Base-by-base conservation (phyloP, 768 basidiomycete species). In the Mycena maculata region DNA sequence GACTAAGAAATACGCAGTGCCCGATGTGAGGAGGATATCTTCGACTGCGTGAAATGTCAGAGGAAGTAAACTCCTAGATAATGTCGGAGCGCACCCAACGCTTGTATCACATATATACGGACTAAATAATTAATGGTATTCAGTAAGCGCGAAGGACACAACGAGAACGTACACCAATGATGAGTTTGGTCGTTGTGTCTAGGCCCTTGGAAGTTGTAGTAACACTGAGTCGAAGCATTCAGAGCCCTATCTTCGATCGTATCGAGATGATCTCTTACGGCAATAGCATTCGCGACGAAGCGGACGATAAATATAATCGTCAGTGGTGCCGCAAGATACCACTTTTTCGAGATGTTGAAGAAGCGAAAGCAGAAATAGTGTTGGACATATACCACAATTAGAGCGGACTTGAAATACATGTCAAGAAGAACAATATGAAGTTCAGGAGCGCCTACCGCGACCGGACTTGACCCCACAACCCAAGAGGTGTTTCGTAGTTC, bases 1-100 rank as follows among this genome's bases (percentile, higher is more conserved):
- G 39, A 80, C 33, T 10, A 80, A 70, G 61, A 73, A 76, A 60
- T 69, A 76, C 1, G 76, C 72, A 27, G 71, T 80, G 12, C 65
- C 55, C 2, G 71, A 12, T 0, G 77, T 74, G 30, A 79, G 63
- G 27, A 71, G 16, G 25, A 78, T 31, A 60, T 78, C 78, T 8
- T 75, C 78, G 48, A 69, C 79, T 78, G 33, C 8, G 15, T 12
- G 4, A 8, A 18, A 25, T 18, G 23, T 44, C n/a, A 61, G 50
- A 5, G 3, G 22, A 42, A 22, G n/a, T n/a, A n/a, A n/a, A 6
- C 6, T 25, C 22, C 7, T 20, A 45, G 23, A 25, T 22, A 6
- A 6, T 6, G 16, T 23, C 16, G 30, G 16, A 11, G 8, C 38
- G 2, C 6, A 53, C 50, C 31, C 42, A 54, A 20, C 4, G n/a